Base-by-base conservation (phyloP, 1,284 basidiomycete genomes). In the Rhodotorula glutinis region DNA sequence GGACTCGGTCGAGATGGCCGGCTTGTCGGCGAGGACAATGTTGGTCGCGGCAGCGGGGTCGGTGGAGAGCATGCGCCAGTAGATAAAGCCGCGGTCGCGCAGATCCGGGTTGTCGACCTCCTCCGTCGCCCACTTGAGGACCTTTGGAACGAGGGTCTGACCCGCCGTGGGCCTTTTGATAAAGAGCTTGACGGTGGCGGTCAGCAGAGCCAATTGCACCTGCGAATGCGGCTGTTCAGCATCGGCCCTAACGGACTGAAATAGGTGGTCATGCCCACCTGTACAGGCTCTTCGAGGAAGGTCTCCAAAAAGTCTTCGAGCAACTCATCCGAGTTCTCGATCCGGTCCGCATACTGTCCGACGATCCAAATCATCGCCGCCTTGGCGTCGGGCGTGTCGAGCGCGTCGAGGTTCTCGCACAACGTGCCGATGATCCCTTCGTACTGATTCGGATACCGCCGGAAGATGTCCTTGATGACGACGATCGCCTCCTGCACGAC, bases 321-420 rank as follows among this genome's bases (percentile, higher is more conserved):
- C 57, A 98, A 83, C 75, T 98, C 94, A 76, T 97, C 93, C 13
- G 89, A 90, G 75, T 98, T 97, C 65, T 97, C 92, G 69, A 99
- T 98, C 74, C 89, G 86, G 77, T 98, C 88, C 9, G 95, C 92
- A 76, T 94, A 98, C 80, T 99, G 92, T 1, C 96, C 96, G 60
- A 98, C 84, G 75, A 98, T 94, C 96, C 96, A 99, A 63, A 99
- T 87, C 85, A 98, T 92, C 2, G 94, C 89, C 1, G 94, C 90
- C 75, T 97, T 97, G 3, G 94, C 89, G 79, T 98, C 95, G 0
- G 95, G 90, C 78, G 98, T 95, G 75, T 98, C 95, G 54, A 98
- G 81, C 25, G 85, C 84, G 76, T 98, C 95, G 44, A 98, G 83
- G 78, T 97, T 88, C 77, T 92, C 88, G 79, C 94, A 98, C 23